Conservation (phyloP, 2,329 filamentous ascomycete species). For the Zymoseptoria tritici region DNA sequence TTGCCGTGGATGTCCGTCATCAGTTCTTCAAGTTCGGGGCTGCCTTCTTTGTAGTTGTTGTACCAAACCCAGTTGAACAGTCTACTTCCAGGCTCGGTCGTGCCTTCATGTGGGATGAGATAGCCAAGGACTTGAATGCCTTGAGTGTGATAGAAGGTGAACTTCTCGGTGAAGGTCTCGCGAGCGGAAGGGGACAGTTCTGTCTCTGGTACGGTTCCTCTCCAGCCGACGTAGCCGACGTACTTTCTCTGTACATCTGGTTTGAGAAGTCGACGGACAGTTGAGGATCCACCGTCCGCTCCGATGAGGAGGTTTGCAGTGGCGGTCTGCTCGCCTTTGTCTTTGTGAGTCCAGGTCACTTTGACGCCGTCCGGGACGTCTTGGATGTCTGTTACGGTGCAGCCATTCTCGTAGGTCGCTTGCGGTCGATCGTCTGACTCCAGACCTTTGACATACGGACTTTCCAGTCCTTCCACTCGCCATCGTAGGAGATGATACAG, state of each 20-base stretch:
- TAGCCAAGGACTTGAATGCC: slow-evolving; percentile 37
- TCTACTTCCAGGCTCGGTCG: slow-evolving; percentile 32
- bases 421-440: slow-evolving; percentile 10
- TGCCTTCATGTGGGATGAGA: slow-evolving; percentile 39
- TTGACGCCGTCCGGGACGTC: slow-evolving; percentile 13
- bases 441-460: slow-evolving; percentile 22
- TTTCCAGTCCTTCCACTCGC: slow-evolving; percentile 37
- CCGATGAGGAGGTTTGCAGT: slow-evolving; percentile 36
- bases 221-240: slow-evolving; percentile 27
- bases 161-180: slow-evolving; percentile 31
- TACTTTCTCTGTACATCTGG: slow-evolving; percentile 26
- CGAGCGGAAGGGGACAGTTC: slow-evolving; percentile 29
- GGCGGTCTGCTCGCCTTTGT: slow-evolving; percentile 14
- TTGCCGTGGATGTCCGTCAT: slow-evolving; percentile 40
- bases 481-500: slow-evolving; percentile 40
- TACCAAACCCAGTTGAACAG: slow-evolving; percentile 46
- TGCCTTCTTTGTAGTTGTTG: slow-evolving; percentile 35
- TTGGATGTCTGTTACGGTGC: slow-evolving; percentile 23
- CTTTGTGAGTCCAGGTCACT: slow-evolving; percentile 22
- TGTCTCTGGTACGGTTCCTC: slow-evolving; percentile 27
- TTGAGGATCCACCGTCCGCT: slow-evolving; percentile 36
- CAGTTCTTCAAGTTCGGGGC: slow-evolving; percentile 33
- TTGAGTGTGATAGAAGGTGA: slow-evolving; percentile 35
- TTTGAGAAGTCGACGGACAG: slow-evolving; percentile 20
- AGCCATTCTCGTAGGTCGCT: slow-evolving; percentile 26